phyloP scores from a whole-genome alignment of 2,329 filamentous ascomycete species.

The Clonostachys chloroleuca region DNA sequence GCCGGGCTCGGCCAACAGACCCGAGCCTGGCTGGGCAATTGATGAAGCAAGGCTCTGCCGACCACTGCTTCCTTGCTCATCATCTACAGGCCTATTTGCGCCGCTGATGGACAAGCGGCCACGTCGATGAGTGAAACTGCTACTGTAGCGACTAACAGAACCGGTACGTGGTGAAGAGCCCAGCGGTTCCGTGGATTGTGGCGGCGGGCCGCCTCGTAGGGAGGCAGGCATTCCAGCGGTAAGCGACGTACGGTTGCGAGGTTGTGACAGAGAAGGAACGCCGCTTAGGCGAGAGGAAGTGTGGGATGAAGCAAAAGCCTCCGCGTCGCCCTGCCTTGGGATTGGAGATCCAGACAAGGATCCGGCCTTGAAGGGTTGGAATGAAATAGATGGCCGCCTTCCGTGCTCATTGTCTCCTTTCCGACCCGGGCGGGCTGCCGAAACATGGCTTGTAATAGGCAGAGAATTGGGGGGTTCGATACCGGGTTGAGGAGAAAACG shows the following conservation, averaged over 20 bases:
- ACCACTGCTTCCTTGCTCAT: slow-evolving; percentile 77
- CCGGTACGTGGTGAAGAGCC: slow-evolving; percentile 74
- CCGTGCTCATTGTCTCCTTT: slow-evolving; percentile 49
- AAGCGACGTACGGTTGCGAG: slow-evolving; percentile 67
- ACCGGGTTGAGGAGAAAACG: slow-evolving; percentile 39
- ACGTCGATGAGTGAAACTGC: slow-evolving; percentile 86
- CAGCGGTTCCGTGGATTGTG: slow-evolving; percentile 60
- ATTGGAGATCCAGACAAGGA: slow-evolving; percentile 85
- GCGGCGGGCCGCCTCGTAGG: slow-evolving; percentile 58
- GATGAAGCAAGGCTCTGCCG: slow-evolving; percentile 72
- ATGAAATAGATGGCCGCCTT: slow-evolving; percentile 79
- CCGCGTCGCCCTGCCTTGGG: slow-evolving; percentile 41
- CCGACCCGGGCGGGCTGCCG: slow-evolving; percentile 23
- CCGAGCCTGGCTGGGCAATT: slow-evolving; percentile 69
- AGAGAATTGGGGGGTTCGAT: slow-evolving; percentile 45
- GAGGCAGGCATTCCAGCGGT: slow-evolving; percentile 74
- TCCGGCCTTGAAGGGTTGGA: slow-evolving; percentile 94
- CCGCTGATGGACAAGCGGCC: slow-evolving; percentile 74
- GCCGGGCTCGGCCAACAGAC: slow-evolving; percentile 66
- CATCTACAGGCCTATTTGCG: slow-evolving; percentile 60
- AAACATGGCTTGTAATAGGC: slow-evolving; percentile 36
- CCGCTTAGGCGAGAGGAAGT: slow-evolving; percentile 43
- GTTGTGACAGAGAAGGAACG: slow-evolving; percentile 41
- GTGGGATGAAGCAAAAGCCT: slow-evolving; percentile 50
- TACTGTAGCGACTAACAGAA: slow-evolving; percentile 81